Percentiles rank a stretch among this genome's conserved stretches.
phyloP scores from a whole-genome alignment of 148 eudicot genomes.

The Camellia lanceoleosa region DNA sequence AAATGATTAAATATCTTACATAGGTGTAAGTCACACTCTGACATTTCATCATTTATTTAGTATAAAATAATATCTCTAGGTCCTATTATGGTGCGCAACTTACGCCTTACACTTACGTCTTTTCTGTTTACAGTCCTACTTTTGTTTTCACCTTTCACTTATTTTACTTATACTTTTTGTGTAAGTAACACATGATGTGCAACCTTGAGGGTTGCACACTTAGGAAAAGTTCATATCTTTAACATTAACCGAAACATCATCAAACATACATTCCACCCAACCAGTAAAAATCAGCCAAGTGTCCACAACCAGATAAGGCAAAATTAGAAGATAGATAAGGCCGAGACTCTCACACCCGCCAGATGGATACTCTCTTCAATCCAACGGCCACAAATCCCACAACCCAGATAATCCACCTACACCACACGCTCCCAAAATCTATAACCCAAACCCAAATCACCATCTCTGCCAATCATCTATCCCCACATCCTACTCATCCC shows the following conservation, averaged over 20 bases:
- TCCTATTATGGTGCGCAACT: too few species aligned
- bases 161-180: too few species aligned
- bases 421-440: conserved; percentile 20
- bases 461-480: neutral
- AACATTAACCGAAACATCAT: neutral
- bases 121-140: too few species aligned
- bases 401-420: conserved; percentile 35
- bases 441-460: neutral
- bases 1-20: too few species aligned
- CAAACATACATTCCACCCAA: conserved; percentile 7
- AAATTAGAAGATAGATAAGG: conserved; percentile 46
- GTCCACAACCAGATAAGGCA: conserved; percentile 59
- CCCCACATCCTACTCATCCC: conserved; percentile 11
- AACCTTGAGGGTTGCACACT: too few species aligned
- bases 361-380: conserved; percentile 61
- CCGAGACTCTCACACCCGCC: conserved; percentile 41
- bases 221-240: too few species aligned
- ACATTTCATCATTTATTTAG: too few species aligned
- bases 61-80: too few species aligned
- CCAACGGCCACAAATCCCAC: conserved; percentile 42
- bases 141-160: too few species aligned
- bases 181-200: too few species aligned
- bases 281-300: conserved; percentile 17
- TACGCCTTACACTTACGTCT: too few species aligned
- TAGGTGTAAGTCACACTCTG: too few species aligned